Conservation (phyloP, 2,329 filamentous ascomycete genomes). For the Ophiostoma australiae region DNA sequence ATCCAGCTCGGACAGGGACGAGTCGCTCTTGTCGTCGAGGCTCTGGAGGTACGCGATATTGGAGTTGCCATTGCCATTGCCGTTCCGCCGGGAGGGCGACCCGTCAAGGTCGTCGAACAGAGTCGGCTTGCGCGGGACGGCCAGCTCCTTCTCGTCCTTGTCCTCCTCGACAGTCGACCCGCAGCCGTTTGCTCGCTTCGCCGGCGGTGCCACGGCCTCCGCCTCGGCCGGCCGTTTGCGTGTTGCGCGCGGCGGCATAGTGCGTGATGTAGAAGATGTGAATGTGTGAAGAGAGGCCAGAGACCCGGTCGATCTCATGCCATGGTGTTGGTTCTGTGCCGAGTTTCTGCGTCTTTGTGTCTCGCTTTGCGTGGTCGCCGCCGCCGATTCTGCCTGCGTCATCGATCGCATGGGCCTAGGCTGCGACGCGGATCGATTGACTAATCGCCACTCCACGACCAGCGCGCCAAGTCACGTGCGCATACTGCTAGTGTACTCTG, state of each 20-base stretch:
- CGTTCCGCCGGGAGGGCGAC: constrained; percentile 37
- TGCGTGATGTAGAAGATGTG: neutral
- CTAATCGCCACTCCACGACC: constrained; percentile 20
- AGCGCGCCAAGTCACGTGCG: constrained; percentile 27
- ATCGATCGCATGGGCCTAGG: neutral
- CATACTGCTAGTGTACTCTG: too few relatives aligned
- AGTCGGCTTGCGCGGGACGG: constrained; percentile 48
- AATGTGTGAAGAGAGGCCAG: neutral
- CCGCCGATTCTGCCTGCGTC: neutral
- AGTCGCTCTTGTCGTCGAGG: constrained; percentile 15
- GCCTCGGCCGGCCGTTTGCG: neutral
- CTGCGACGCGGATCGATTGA: neutral
- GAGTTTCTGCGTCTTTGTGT: neutral
- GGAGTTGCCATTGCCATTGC: constrained; percentile 37
- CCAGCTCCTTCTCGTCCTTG: constrained; percentile 19
- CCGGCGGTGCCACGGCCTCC: neutral
- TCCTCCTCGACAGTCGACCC: constrained; percentile 26
- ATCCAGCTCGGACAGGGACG: constrained; percentile 4
- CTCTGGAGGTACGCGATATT: constrained; percentile 36
- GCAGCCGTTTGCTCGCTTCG: neutral
- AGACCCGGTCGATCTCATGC: neutral
- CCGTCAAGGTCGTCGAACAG: constrained; percentile 59
- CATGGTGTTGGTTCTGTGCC: neutral
- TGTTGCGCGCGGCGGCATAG: neutral
- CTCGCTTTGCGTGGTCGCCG: neutral